These are phyloP conservation scores for Gleditsia sinensis DNA, from an alignment of 306 rosid genomes.

Conservation along the genomic window DNA sequence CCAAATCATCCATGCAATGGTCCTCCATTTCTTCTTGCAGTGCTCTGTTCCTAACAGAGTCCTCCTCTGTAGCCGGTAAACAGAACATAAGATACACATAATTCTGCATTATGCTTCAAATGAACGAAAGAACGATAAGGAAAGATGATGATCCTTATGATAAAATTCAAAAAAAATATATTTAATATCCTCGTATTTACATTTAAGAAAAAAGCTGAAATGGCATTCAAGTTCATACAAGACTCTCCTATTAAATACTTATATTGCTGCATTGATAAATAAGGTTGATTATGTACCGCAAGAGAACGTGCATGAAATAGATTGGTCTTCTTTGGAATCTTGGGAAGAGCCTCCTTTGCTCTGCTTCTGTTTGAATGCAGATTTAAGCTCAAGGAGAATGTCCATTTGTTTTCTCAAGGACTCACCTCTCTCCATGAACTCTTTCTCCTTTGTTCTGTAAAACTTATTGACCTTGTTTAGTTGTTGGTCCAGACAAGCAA, in stretches of 20 bases:
- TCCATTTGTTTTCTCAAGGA: constrained; percentile 80
- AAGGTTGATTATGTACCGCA: constrained; percentile 54
- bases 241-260: neutral
- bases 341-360: constrained; percentile 41
- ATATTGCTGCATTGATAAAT: neutral
- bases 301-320: constrained; percentile 77
- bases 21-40: constrained; percentile 63
- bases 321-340: constrained; percentile 72
- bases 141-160: neutral
- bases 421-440: constrained; percentile 86
- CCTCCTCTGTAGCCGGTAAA: constrained; percentile 68
- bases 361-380: constrained; percentile 50
- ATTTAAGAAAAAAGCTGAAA: constrained; percentile 1
- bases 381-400: constrained; percentile 69
- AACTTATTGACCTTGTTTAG: constrained; percentile 91
- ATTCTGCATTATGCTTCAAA: neutral
- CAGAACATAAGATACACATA: neutral
- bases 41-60: constrained; percentile 66
- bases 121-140: no score
- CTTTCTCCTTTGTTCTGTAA: constrained; percentile 73
- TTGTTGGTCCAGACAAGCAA: constrained; percentile 76
- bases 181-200: no score
- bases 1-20: constrained; percentile 50
- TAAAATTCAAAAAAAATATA: neutral
- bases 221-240: neutral